phyloP scores from a whole-genome alignment of 352 stramenopile species.

The Phytophthora rubi region DNA sequence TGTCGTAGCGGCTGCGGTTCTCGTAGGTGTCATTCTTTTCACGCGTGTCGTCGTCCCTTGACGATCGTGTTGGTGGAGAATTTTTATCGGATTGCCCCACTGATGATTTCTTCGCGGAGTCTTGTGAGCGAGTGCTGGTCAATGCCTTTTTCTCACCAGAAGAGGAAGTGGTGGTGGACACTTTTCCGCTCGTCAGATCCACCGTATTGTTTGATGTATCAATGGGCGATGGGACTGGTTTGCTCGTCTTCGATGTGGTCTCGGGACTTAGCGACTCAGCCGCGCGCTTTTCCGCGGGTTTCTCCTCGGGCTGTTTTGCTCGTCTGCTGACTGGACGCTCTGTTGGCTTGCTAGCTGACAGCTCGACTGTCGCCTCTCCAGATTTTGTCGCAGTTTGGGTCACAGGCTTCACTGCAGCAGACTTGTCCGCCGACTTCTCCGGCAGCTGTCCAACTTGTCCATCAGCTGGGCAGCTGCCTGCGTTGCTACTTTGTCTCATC shows the following conservation, averaged over 20 bases:
- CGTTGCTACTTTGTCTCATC: slow-evolving; percentile 1
- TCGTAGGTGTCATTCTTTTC: slow-evolving; percentile 22
- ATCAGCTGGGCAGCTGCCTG: slow-evolving; percentile 1
- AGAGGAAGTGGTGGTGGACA: slow-evolving; percentile 10
- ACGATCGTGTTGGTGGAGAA: slow-evolving; percentile 5
- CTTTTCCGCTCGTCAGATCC: slow-evolving; percentile 26
- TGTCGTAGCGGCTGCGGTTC: slow-evolving; percentile 20
- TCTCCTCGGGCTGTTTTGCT: slow-evolving; percentile 5
- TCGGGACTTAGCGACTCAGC: slow-evolving; percentile 8
- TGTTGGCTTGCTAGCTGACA: not conserved
- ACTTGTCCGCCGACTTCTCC: slow-evolving; percentile 8
- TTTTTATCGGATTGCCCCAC: slow-evolving; percentile 12
- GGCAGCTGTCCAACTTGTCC: slow-evolving; percentile 8
- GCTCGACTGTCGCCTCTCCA: slow-evolving; percentile 5
- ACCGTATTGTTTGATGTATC: slow-evolving; percentile 25
- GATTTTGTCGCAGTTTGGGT: not conserved
- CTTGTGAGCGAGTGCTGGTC: slow-evolving; percentile 10
- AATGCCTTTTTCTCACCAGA: slow-evolving; percentile 1
- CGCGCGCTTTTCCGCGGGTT: slow-evolving; percentile 16
- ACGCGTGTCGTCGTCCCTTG: slow-evolving; percentile 6
- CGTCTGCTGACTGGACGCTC: slow-evolving; percentile 7
- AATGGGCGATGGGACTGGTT: slow-evolving; percentile 11
- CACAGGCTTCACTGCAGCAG: slow-evolving; percentile 15
- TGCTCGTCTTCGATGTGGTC: not conserved
- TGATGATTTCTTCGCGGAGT: slow-evolving; percentile 17